Conservation (phyloP, 768 basidiomycete genomes). For the Heimioporus sp. region DNA sequence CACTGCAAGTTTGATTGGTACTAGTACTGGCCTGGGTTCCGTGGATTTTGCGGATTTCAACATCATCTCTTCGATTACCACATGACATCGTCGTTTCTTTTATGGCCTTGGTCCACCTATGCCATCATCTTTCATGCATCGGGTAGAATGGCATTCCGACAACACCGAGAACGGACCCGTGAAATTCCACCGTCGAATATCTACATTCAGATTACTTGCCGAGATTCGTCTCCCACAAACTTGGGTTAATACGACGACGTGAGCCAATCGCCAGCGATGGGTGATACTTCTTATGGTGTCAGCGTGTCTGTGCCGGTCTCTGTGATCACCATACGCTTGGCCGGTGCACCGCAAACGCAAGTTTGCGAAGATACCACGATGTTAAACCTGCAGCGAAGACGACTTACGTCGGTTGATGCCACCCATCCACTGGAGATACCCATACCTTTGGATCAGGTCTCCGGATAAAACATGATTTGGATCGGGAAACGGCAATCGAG, state of each 20-base stretch:
- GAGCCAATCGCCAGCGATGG: too few relatives aligned
- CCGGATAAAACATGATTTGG: conserved; percentile 74
- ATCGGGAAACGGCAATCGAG: neutral
- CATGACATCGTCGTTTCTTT: too few relatives aligned
- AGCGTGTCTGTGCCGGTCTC: conserved; percentile 75
- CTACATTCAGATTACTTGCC: too few relatives aligned
- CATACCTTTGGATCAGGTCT: conserved; percentile 64
- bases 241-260: too few relatives aligned
- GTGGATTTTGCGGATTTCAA: too few relatives aligned
- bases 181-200: too few relatives aligned
- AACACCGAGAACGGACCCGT: too few relatives aligned
- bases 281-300: conserved; percentile 41
- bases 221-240: too few relatives aligned
- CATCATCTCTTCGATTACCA: neutral
- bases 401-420: conserved; percentile 72
- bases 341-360: conserved; percentile 80
- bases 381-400: neutral
- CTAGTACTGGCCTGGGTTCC: conserved; percentile 14
- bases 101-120: too few relatives aligned
- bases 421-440: conserved; percentile 93
- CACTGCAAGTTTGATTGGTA: conserved; percentile 18
- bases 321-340: conserved; percentile 90
- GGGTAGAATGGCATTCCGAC: conserved; percentile 1
- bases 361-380: conserved; percentile 47
- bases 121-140: too few relatives aligned